Base-by-base conservation (phyloP, 495 filamentous ascomycete genomes). In the Trichoderma orchidacearum region DNA sequence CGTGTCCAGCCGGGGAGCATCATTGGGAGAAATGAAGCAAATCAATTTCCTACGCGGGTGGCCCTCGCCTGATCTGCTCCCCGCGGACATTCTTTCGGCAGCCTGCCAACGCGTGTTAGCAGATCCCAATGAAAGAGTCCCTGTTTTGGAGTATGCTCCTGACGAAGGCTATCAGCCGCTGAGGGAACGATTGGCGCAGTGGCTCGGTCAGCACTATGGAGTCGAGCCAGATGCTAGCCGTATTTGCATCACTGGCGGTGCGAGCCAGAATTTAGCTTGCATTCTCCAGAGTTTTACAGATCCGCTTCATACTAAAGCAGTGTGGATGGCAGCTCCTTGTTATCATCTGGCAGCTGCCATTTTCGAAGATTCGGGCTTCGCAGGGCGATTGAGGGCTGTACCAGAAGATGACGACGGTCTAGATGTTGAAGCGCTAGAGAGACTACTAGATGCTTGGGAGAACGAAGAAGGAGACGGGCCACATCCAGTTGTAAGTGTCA, bases 211-310 rank as follows among this genome's bases (percentile, higher is more conserved):
- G 0, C 85, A 83, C 59, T 95, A 91, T 53, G 35, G 29, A 23
- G 51, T 61, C 0, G 56, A 65, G 0, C 66, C 80, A n/a, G 57
- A 65, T 0, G 35, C 74, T 1, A 74, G 80, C 4, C 75, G 88
- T 45, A 85, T 95, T 48, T 85, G 83, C 66, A 85, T 96, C 63
- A 88, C 90, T 0, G 85, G 87, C 30, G 91, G 79, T 0, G 91
- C 91, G 2, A 82, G 76, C 53, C 88, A 92, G 68, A 86, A 81
- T 62, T 68, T 95, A 7, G 86, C 84, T 1, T 83, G 77, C 59
- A 68, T 90, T 3, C 71, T 96, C 28, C 77, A 82, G 62, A 80
- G 82, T 17, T 95, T 85, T 59, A 86, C 89, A 0, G 90, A 94
- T 63, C 86, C 89, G 0, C 65, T 72, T 2, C 86, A 84, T 62